Evolutionary conservation across 257 asterid genomes (phyloP).

Genomic region (Leptodermis oblonga): DNA sequence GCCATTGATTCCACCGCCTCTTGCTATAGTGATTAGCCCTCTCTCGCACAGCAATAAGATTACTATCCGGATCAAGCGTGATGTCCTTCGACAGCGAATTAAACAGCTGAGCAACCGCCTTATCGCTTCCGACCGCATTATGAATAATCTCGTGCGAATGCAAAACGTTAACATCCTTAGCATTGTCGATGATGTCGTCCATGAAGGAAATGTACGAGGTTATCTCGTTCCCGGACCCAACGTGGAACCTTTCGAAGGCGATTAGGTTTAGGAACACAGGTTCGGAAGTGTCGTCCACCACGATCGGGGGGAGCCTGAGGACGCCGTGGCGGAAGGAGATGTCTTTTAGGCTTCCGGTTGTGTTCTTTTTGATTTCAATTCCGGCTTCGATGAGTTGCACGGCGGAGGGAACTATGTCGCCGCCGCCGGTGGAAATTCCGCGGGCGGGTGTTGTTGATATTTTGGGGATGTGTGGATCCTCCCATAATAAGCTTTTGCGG

Average conservation of each 20-base stretch:
- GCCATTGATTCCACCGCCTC: no score
- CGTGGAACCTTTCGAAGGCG: slow-evolving; percentile 50
- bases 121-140: no score
- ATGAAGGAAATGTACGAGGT: slow-evolving; percentile 48
- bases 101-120: no score
- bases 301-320: slow-evolving; percentile 40
- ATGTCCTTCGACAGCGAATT: no score
- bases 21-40: no score
- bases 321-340: slow-evolving; percentile 29
- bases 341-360: slow-evolving; percentile 34
- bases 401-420: slow-evolving; percentile 38
- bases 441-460: background rate
- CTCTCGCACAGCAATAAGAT: no score
- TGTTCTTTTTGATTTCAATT: slow-evolving; percentile 29
- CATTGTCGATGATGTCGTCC: slow-evolving; percentile 46
- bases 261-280: slow-evolving; percentile 40
- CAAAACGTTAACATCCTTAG: slow-evolving; percentile 42
- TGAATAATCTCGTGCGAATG: slow-evolving; percentile 31
- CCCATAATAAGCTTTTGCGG: no score
- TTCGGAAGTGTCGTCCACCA: slow-evolving; percentile 42
- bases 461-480: no score
- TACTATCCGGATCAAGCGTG: no score
- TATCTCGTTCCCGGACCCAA: slow-evolving; percentile 47
- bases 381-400: slow-evolving; percentile 54
- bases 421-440: slow-evolving; percentile 10